Conservation (phyloP, 345 rosid species). For the Eucalyptus fibrosa region DNA sequence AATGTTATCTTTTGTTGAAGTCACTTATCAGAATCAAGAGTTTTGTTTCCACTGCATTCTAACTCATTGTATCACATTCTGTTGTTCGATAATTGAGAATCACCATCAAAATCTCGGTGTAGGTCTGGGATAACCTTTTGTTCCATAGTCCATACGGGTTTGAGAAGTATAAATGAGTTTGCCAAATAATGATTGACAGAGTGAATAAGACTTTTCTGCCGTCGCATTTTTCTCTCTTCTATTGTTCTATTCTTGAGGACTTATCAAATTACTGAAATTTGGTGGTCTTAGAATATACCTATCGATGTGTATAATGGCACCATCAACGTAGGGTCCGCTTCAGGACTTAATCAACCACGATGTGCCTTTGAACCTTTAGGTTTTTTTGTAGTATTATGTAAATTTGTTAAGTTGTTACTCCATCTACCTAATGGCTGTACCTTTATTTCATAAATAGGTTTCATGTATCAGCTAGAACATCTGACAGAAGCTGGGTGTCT, state of each 20-base stretch:
- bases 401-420: background rate
- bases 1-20: background rate
- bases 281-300: background rate
- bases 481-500: slow-evolving; percentile 40
- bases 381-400: background rate
- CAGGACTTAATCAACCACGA: background rate
- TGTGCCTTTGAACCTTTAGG: background rate
- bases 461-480: slow-evolving; percentile 66
- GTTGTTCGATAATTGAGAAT: background rate
- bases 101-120: background rate
- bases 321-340: background rate
- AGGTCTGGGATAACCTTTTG: background rate
- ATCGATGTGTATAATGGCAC: background rate
- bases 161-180: background rate
- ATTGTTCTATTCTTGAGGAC: background rate
- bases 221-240: background rate
- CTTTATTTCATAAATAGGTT: slow-evolving; percentile 23
- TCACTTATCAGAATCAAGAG: background rate
- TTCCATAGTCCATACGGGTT: background rate
- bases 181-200: background rate
- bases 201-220: background rate
- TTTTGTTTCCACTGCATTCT: background rate
- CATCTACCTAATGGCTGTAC: background rate
- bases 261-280: background rate
- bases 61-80: background rate